Conservation (phyloP, 192 early-diverging fungal species). For the Thamnidium elegans region DNA sequence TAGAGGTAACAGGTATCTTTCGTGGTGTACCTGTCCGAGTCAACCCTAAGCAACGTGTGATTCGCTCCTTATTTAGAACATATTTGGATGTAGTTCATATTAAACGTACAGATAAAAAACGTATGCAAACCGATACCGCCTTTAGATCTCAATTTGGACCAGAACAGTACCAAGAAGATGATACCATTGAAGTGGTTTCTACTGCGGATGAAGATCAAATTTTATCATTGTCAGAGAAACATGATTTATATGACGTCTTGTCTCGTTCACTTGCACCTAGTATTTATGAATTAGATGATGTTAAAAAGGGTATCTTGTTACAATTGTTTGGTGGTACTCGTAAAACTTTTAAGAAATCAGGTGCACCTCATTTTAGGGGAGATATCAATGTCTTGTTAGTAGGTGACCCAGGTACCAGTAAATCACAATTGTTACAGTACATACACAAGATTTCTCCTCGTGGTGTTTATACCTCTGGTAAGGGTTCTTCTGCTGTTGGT, state of each 20-base stretch:
- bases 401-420: conserved; percentile 94
- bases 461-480: conserved; percentile 96
- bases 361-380: conserved; percentile 69
- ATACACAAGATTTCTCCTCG: conserved; percentile 93
- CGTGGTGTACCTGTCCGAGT: conserved; percentile 88
- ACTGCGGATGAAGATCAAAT: conserved; percentile 61
- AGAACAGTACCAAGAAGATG: conserved; percentile 41
- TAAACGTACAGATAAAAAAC: conserved; percentile 72
- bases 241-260: conserved; percentile 79
- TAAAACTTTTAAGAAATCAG: conserved; percentile 72
- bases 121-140: conserved; percentile 54
- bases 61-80: conserved; percentile 91
- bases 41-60: conserved; percentile 82
- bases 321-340: conserved; percentile 95
- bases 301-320: conserved; percentile 95
- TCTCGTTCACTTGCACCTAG: conserved; percentile 84
- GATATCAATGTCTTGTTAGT: conserved; percentile 95
- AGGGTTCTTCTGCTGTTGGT: conserved; percentile 94
- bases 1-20: conserved; percentile 95
- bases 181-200: conserved; percentile 45
- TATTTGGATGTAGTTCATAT: conserved; percentile 96
- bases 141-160: conserved; percentile 9
- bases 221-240: conserved; percentile 54
- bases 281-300: conserved; percentile 94
- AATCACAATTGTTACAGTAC: conserved; percentile 91